Base-by-base conservation (phyloP, 1,284 basidiomycete genomes). In the Leucoagaricus sp. region DNA sequence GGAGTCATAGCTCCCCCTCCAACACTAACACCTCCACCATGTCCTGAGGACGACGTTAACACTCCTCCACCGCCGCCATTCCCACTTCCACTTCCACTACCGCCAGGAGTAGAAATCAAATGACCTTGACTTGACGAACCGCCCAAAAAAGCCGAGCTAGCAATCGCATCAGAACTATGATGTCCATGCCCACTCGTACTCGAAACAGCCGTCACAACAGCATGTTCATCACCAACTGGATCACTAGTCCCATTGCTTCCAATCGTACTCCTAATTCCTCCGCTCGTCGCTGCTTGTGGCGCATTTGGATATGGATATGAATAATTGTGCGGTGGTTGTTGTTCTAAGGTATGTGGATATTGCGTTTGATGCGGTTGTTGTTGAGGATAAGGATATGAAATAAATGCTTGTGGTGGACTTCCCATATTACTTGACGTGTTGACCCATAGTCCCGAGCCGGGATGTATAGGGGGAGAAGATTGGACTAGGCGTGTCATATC, bases 161-260 rank as follows among this genome's bases (percentile, higher is more conserved):
- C 33, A 5, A 34, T 13, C 29, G 21, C 54, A 12, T 49, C 54
- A 8, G 36, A 34, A 19, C 54, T 55, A 5, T 42, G 41, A 36
- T 55, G 28, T 1, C 54, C 54, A 38, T 49, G 47, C 21, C 44
- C 52, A 28, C 40, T 55, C 36, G 29, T 15, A 28, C 54, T 49
- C 28, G 54, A 44, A 23, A 36, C 21, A n/a, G 10, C 26, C 10
- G 25, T 17, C 3, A 6, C 4, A 36, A 17, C 31, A 6, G 19
- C 31, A 13, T 29, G 7, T 7, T n/a, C 40, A 28, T 49, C 54
- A 8, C 31, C 36, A 19, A 49, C 49, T 4, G 40, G 23, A 45
- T 49, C 48, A 19, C 28, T 49, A n/a, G n/a, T n/a, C n/a, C n/a
- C n/a, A 13, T 7, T 23, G 40, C 29, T n/a, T 40, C 10, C 17